phyloP scores from a whole-genome alignment of 129 eudicot genomes.

The Escallonia herrerae region DNA sequence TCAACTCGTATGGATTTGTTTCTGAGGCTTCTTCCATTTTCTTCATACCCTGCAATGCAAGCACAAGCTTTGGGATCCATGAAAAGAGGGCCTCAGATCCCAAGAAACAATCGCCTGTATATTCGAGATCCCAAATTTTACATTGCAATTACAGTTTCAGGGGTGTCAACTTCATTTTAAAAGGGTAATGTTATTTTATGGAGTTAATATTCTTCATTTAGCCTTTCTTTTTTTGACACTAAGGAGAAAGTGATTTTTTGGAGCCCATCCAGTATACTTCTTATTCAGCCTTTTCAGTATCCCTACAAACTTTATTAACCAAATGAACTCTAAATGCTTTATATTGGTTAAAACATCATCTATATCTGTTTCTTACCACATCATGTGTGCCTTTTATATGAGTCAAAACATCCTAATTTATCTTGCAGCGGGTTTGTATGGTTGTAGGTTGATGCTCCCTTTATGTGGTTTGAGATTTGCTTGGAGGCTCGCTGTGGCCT shows the following conservation, averaged over 20 bases:
- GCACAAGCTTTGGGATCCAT: slow-evolving; percentile 18
- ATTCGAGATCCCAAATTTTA: slow-evolving; percentile 41
- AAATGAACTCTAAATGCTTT: neutral
- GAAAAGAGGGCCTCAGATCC: slow-evolving; percentile 21
- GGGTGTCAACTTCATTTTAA: slow-evolving; percentile 42
- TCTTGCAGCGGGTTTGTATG: slow-evolving; percentile 14
- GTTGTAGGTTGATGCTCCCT: slow-evolving; percentile 73
- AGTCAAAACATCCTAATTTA: neutral
- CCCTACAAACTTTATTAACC: neutral
- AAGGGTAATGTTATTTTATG: slow-evolving; percentile 42
- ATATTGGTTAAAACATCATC: neutral
- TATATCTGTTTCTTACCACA: neutral
- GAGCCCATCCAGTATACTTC: no score
- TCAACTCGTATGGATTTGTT: slow-evolving; percentile 3
- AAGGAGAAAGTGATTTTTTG: neutral
- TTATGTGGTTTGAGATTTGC: slow-evolving; percentile 34
- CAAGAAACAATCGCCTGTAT: slow-evolving; percentile 19
- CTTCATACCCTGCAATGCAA: slow-evolving; percentile 23
- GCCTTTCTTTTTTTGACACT: no score
- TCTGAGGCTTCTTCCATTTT: slow-evolving; percentile 30
- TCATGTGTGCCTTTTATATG: no score
- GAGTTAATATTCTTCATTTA: no score
- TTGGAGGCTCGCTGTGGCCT: slow-evolving; percentile 48
- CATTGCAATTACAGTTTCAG: slow-evolving; percentile 30
- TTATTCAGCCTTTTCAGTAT: neutral